Conservation (phyloP, 225 moss, liverwort and hornwort species). For the Marchantia paleacea region DNA sequence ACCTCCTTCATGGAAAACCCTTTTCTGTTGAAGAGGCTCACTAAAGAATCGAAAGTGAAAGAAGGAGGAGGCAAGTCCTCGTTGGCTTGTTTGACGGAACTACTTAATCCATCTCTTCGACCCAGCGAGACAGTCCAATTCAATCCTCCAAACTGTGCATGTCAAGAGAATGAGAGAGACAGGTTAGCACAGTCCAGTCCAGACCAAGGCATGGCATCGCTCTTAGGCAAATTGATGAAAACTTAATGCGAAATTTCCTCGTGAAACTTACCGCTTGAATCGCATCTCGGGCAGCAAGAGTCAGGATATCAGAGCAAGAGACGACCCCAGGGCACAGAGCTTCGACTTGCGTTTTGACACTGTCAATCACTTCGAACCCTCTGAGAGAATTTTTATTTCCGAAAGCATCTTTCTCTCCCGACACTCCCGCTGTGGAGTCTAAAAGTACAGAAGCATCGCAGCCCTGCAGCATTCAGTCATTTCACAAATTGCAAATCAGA, state of each 20-base stretch:
- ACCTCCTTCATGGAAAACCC: constrained; percentile 22
- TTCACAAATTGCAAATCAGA: too few relatives aligned
- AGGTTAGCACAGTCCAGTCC: not conserved
- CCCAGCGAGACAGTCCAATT: constrained; percentile 24
- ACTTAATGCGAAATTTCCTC: not conserved
- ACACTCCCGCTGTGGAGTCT: not conserved
- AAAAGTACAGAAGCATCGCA: constrained; percentile 38
- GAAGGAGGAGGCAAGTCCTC: constrained; percentile 13
- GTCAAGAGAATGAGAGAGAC: not conserved
- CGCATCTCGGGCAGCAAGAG: constrained; percentile 29
- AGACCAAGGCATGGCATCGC: too few relatives aligned
- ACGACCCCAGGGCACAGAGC: constrained; percentile 22
- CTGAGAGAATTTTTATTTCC: constrained; percentile 23
- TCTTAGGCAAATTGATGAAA: too few relatives aligned
- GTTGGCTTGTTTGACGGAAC: constrained; percentile 12
- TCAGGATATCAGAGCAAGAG: constrained; percentile 55
- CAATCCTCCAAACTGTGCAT: constrained; percentile 57
- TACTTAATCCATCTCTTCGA: constrained; percentile 19
- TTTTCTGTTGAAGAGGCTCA: constrained; percentile 19
- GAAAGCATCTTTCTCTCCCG: constrained; percentile 27
- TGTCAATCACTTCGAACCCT: constrained; percentile 42
- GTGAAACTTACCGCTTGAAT: constrained; percentile 16
- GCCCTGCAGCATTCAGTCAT: constrained; percentile 31
- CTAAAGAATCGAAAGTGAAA: constrained; percentile 10
- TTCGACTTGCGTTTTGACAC: constrained; percentile 37